Conservation (phyloP, 2,329 filamentous ascomycete species). For the Botrytis cinerea region DNA sequence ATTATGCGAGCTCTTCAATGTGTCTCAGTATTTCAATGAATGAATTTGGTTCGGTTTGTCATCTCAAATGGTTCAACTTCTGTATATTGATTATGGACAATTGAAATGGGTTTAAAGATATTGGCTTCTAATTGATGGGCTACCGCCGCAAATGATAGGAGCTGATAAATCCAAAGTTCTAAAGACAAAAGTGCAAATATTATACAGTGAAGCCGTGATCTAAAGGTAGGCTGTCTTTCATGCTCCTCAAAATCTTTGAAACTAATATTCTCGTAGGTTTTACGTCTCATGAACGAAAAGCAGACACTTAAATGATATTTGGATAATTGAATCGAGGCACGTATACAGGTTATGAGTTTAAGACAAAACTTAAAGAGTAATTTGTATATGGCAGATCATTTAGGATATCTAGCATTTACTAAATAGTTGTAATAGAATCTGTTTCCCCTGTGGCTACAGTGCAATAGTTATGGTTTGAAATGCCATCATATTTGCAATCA, state of each 20-base stretch:
- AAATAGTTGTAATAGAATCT: background rate
- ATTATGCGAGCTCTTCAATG: background rate
- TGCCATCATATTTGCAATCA: too few relatives aligned
- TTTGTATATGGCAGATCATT: background rate
- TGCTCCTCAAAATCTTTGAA: background rate
- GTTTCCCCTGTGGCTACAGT: background rate
- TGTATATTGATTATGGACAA: background rate
- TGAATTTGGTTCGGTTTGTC: background rate
- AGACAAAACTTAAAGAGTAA: background rate
- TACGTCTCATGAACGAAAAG: background rate
- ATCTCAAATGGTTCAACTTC: background rate
- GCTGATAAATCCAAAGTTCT: too few relatives aligned
- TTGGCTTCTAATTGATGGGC: too few relatives aligned
- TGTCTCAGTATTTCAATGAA: background rate
- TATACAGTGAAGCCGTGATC: background rate
- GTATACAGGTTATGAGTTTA: background rate
- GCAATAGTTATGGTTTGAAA: too few relatives aligned
- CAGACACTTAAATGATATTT: accelerated
- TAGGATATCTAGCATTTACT: background rate
- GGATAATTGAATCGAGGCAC: background rate
- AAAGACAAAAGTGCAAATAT: background rate
- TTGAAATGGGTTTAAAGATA: background rate
- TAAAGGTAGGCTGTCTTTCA: background rate
- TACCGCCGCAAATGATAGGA: too few relatives aligned
- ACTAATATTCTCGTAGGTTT: background rate